These are phyloP conservation scores for Sarcodon aspratus DNA, from an alignment of 768 basidiomycete species.

Conservation along the genomic window DNA sequence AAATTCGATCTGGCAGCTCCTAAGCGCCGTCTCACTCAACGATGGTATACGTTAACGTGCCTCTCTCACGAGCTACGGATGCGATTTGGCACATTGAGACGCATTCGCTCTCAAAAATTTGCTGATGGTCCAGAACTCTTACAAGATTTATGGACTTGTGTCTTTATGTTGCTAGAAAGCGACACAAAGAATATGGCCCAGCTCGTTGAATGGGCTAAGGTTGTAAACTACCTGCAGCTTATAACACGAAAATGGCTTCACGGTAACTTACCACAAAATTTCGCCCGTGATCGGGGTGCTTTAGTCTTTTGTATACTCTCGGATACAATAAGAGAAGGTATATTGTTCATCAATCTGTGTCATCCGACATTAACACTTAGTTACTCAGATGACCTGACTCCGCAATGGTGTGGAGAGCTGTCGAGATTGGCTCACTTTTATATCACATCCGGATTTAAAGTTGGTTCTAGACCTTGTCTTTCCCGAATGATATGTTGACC, in stretches of 20 bases:
- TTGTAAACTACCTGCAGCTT: conserved; percentile 32
- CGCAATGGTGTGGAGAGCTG: no score
- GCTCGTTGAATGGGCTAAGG: conserved; percentile 44
- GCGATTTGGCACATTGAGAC: conserved; percentile 21
- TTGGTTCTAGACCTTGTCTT: background rate
- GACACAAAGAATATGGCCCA: conserved; percentile 54
- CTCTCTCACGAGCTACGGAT: conserved; percentile 28
- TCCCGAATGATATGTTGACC: background rate
- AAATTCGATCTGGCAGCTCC: conserved; percentile 48
- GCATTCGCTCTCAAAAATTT: conserved; percentile 21
- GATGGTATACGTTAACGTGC: conserved; percentile 22
- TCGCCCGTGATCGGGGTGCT: conserved; percentile 49
- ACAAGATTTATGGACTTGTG: conserved; percentile 34
- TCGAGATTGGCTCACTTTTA: no score
- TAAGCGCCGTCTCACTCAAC: conserved; percentile 34
- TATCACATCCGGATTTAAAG: no score
- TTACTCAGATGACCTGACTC: no score
- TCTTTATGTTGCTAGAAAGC: conserved; percentile 52
- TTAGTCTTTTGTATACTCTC: conserved; percentile 24
- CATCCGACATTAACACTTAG: no score
- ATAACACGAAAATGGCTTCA: conserved; percentile 38
- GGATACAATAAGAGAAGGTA: no score
- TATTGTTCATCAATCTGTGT: no score
- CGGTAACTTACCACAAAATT: conserved; percentile 33
- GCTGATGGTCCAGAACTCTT: conserved; percentile 7